Base-by-base conservation (phyloP, 2,329 filamentous ascomycete species). In the Phialemonium atrogriseum region DNA sequence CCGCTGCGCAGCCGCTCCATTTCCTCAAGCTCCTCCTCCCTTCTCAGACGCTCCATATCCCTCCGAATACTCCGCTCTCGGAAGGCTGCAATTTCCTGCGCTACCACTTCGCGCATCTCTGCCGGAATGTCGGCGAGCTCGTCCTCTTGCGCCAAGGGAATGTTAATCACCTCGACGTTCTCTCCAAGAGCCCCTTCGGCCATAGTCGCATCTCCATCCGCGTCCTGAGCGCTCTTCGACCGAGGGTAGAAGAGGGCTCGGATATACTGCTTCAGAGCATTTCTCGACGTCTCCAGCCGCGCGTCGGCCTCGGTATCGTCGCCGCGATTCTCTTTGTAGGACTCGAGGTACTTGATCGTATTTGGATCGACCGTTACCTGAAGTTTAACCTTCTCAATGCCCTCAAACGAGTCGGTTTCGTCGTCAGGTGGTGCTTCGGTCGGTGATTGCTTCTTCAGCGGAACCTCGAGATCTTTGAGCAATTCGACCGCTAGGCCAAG, bases 31-130 rank as follows among this genome's bases (percentile, higher is more conserved):
- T 96, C 89, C 53, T 98, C 91, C 56, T 98, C 91, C 26, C 81
- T 71, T 49, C 80, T 79, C 21, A 94, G 62, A 4, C 91, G 82
- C 56, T 98, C 91, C 50, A 93, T 63, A 51, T 98, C 91, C 23
- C 89, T 73, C 39, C 83, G 77, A 37, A 79, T 94, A 45, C 89
- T 95, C 13, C 89, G 74, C 44, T 98, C 91, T 42, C 91, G 74
- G 64, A 98, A 98, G 0, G 88, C 84, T 0, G 86, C 80, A 48
- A 98, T 98, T 54, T 98, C 93, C 35, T 81, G 81, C 0, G 91
- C 85, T 11, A 98, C 91, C 0, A 86, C 88, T 52, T 94, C 91
- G 15, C 91, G 80, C 86, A 94, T 93, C 52, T 96, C 91, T 1
- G 85, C 81, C 0, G 91, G 91, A 28, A 98, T 95, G 48, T 98